Evolutionary conservation across 306 rosid species (phyloP).

Genomic region (Cucurbita moschata): DNA sequence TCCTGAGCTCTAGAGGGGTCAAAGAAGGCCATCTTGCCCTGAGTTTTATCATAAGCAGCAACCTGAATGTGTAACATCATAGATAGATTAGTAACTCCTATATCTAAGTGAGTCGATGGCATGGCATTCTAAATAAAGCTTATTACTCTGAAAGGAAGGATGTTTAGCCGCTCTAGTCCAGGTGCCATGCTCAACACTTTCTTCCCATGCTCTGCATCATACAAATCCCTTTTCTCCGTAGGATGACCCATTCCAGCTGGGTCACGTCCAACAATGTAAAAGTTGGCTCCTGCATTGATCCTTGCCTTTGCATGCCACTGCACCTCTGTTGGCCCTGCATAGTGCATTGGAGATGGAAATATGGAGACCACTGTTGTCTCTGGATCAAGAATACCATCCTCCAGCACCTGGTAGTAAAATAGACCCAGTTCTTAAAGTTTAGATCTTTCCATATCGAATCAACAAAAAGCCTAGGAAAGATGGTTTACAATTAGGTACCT

Average conservation of each 20-base stretch:
- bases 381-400: slow-evolving; percentile 98
- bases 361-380: slow-evolving; percentile 95
- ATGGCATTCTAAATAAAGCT: not conserved
- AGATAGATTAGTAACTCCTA: not conserved
- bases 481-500: slow-evolving; percentile 26
- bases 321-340: slow-evolving; percentile 98
- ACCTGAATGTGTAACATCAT: slow-evolving; percentile 36
- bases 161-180: slow-evolving; percentile 86
- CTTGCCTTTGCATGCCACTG: slow-evolving; percentile 99
- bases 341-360: slow-evolving; percentile 99
- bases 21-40: slow-evolving; percentile 93
- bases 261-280: slow-evolving; percentile 97
- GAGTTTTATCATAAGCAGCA: slow-evolving; percentile 94
- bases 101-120: not conserved
- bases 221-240: slow-evolving; percentile 67
- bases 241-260: slow-evolving; percentile 99
- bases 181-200: slow-evolving; percentile 98
- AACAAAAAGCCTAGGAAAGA: not conserved
- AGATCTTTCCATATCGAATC: not conserved
- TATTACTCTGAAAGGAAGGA: slow-evolving; percentile 95
- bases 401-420: slow-evolving; percentile 56
- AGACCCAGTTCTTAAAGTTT: not conserved
- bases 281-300: slow-evolving; percentile 96
- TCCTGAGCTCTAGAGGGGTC: slow-evolving; percentile 90
- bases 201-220: slow-evolving; percentile 98